These are phyloP conservation scores for Litsea cubeba DNA, from an alignment of 164 flowering plant species.

Conservation along the genomic window DNA sequence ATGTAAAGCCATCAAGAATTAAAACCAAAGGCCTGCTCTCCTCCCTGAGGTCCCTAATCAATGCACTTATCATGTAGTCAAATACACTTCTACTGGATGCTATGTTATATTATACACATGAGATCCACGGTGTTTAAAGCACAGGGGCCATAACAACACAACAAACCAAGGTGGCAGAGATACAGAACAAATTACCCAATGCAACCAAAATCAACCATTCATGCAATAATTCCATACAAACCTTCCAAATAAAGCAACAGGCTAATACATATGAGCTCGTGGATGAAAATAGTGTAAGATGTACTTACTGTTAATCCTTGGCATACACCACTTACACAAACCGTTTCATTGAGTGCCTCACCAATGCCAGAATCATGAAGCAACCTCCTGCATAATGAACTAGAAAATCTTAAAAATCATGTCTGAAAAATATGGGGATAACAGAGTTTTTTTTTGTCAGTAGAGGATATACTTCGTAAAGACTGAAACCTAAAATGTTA, in stretches of 20 bases:
- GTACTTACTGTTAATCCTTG: slow-evolving; percentile 72
- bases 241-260: neutral
- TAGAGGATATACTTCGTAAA: too few species aligned
- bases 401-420: neutral
- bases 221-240: neutral
- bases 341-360: slow-evolving; percentile 76
- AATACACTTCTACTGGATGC: too few species aligned
- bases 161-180: too few species aligned
- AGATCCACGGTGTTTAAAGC: too few species aligned
- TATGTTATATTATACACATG: too few species aligned
- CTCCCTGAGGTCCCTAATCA: too few species aligned
- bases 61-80: too few species aligned
- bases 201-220: neutral
- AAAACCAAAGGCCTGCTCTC: too few species aligned
- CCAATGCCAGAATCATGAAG: slow-evolving; percentile 80
- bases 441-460: too few species aligned
- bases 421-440: too few species aligned
- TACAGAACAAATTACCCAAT: neutral
- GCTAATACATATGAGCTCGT: neutral
- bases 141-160: too few species aligned
- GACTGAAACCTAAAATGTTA: neutral
- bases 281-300: slow-evolving; percentile 2
- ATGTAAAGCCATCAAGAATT: too few species aligned
- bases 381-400: slow-evolving; percentile 51
- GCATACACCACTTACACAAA: slow-evolving; percentile 55